Evolutionary conservation across 345 rosid genomes (phyloP), one percentile per base, ranked within the genome.

Genomic region (Citrus glauca): DNA sequence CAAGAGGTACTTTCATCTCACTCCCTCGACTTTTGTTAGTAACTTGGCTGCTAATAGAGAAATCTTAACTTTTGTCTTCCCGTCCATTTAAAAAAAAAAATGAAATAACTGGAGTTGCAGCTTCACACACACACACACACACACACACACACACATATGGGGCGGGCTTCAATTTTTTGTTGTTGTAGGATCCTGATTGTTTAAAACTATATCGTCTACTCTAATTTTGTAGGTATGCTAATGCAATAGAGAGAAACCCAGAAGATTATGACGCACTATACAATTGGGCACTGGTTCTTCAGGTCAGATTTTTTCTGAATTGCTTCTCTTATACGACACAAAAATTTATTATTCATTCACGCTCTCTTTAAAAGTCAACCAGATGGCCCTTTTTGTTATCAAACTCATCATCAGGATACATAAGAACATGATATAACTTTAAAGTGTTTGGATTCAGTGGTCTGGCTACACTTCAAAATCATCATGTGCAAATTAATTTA

Each of bases 261-360:
- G 95, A 95, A 60, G 98, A 96, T 85, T 92, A 92, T 86, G 99
- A 96, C 84, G 98, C 99, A 20, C 78, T 96, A 22, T 96, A 94
- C 87, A 96, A 96, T 76, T 96, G 99, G 99, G 99, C 98, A 45
- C 87, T 96, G 90, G 95, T 96, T 85, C 98, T 96, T 86, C 99
- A 96, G 99, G 99, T 94, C 35, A 75, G 73, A 74, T 57, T 27
- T 64, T 70, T 28, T 62, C 45, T 64, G 59, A 27, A 28, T 71
- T 5, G n/a, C 25, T 65, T 37, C 19, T 5, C 13, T 10, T 27
- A 11, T 33, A 40, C 13, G 60, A 32, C 61, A 37, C 16, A 10
- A 27, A n/a, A 11, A 8, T 20, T 62, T 19, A 20, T 27, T 71
- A 5, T 33, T 37, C 17, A 40, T 19, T 30, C 69, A 6, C 25